Evolutionary conservation across 768 basidiomycete genomes (phyloP).

Genomic region (Collybiopsis luxurians): DNA sequence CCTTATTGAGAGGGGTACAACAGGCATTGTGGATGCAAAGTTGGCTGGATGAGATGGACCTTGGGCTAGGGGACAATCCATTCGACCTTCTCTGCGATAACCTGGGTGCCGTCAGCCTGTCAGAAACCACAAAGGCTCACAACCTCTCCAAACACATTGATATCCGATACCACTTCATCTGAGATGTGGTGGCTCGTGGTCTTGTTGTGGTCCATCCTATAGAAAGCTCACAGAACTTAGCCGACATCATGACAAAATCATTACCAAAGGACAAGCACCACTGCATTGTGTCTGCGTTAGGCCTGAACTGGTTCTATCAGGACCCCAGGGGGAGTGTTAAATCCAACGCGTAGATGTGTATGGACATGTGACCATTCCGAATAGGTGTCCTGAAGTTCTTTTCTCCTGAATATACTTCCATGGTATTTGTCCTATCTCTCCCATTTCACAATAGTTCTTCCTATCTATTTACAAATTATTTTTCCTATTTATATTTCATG

Average conservation of each 20-base stretch:
- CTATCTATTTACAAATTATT: too few relatives aligned
- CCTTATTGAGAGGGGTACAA: slow-evolving; percentile 21
- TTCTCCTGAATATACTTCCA: too few relatives aligned
- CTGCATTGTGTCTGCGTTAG: neutral
- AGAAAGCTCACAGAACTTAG: neutral
- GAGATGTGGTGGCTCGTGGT: neutral
- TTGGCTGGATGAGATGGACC: slow-evolving; percentile 22
- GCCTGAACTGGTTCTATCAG: neutral
- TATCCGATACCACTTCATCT: neutral
- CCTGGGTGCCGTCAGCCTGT: neutral
- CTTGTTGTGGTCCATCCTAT: neutral
- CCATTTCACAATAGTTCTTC: too few relatives aligned
- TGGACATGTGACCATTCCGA: too few relatives aligned
- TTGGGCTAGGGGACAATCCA: neutral
- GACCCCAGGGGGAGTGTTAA: neutral
- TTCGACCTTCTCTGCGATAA: neutral
- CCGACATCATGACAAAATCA: neutral
- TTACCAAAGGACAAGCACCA: neutral
- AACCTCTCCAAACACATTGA: neutral
- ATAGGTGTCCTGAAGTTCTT: too few relatives aligned
- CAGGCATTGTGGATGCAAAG: slow-evolving; percentile 30
- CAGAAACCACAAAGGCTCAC: neutral
- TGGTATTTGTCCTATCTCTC: too few relatives aligned
- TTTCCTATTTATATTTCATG: too few relatives aligned
- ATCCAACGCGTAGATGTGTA: too few relatives aligned